Percentiles rank a stretch among this genome's conserved stretches.
These are phyloP conservation scores for Mycena rebaudengoi DNA, from an alignment of 768 basidiomycete species.

Conservation along the genomic window DNA sequence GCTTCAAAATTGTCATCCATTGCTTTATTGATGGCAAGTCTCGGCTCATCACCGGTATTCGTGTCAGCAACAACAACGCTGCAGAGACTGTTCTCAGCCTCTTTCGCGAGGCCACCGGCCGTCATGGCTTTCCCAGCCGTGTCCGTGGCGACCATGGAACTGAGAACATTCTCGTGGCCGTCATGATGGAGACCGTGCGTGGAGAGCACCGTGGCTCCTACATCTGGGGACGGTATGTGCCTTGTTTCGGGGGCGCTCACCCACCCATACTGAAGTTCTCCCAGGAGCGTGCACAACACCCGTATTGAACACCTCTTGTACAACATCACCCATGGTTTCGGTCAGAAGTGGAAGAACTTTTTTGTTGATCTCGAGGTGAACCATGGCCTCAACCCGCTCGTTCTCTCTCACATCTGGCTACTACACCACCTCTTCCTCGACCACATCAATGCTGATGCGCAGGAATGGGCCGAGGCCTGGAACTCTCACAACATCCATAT, in stretches of 20 bases:
- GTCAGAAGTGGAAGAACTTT: constrained; percentile 39
- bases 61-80: constrained; percentile 48
- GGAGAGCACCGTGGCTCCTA: neutral
- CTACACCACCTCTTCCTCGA: constrained; percentile 37
- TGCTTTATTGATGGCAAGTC: constrained; percentile 51
- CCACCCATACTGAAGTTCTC: neutral
- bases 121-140: constrained; percentile 42
- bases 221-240: neutral
- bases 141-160: constrained; percentile 21
- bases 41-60: constrained; percentile 43
- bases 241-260: neutral
- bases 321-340: constrained; percentile 36
- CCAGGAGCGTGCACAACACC: constrained; percentile 21
- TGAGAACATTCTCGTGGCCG: neutral
- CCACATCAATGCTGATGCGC: constrained; percentile 30
- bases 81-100: constrained; percentile 47
- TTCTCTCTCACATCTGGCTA: constrained; percentile 37
- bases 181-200: neutral
- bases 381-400: constrained; percentile 27
- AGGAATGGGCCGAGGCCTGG: constrained; percentile 36
- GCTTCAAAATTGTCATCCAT: constrained; percentile 40
- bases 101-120: constrained; percentile 29
- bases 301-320: constrained; percentile 36
- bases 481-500: constrained; percentile 31
- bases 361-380: constrained; percentile 35